phyloP scores from a whole-genome alignment of 345 rosid species.

The Populus ilicifolia region DNA sequence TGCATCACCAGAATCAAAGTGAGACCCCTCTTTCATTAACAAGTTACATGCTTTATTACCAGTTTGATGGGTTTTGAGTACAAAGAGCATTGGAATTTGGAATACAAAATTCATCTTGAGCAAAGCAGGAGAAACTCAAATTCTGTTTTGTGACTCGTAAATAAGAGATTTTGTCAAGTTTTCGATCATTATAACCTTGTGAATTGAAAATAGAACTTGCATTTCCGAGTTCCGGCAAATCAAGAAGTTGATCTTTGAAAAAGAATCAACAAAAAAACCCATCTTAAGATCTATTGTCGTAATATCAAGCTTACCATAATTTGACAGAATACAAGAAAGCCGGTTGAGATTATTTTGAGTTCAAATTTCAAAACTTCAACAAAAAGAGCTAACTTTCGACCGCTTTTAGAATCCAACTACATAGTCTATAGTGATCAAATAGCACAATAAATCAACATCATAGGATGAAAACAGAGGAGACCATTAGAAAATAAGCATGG shows the following conservation, averaged over 20 bases:
- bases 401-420: not conserved
- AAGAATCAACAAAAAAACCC: constrained; percentile 17
- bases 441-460: not conserved
- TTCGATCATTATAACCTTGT: not conserved
- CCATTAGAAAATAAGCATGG: not conserved
- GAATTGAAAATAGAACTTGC: not conserved
- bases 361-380: not conserved
- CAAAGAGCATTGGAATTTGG: not conserved
- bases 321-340: not conserved
- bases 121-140: not conserved
- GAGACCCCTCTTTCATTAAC: not conserved
- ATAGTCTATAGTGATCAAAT: not conserved
- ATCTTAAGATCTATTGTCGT: constrained; percentile 19
- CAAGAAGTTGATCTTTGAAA: constrained; percentile 7
- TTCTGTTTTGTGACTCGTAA: not conserved
- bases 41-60: not conserved
- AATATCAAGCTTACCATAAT: not conserved
- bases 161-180: not conserved
- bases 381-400: not conserved
- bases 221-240: not conserved
- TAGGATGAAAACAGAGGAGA: constrained; percentile 4
- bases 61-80: constrained; percentile 4
- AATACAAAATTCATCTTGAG: not conserved
- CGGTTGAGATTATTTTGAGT: not conserved
- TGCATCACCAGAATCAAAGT: constrained; percentile 24